Percentiles rank a stretch among this genome's conserved stretches.
Conservation (phyloP, 352 stramenopile species). For the Globisporangium irregulare region DNA sequence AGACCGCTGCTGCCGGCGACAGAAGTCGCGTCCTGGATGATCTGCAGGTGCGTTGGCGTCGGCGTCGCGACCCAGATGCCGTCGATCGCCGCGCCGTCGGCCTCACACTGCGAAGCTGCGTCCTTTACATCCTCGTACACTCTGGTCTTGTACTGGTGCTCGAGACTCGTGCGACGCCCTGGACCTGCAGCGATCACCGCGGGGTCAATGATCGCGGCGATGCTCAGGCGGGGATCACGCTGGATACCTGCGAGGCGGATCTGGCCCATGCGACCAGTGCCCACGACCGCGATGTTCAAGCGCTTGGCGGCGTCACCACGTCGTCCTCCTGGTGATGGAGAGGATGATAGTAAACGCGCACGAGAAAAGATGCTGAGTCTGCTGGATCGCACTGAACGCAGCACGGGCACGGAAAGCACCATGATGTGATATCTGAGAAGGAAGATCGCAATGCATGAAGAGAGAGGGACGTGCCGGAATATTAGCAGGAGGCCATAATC, state of each 20-base stretch:
- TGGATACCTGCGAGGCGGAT: conserved; percentile 66
- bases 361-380: not conserved
- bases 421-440: not conserved
- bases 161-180: conserved; percentile 20
- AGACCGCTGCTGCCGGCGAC: conserved; percentile 18
- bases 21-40: conserved; percentile 36
- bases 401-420: not conserved
- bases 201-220: conserved; percentile 67
- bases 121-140: conserved; percentile 39
- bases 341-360: conserved; percentile 10
- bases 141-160: conserved; percentile 40
- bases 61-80: conserved; percentile 77
- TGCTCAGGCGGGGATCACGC: conserved; percentile 41
- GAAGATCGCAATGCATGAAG: not conserved
- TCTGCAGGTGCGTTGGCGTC: conserved; percentile 59
- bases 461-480: not conserved
- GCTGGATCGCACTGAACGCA: not conserved
- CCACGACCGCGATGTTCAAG: conserved; percentile 61
- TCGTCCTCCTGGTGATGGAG: not conserved
- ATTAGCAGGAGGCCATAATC: not conserved
- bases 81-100: conserved; percentile 27
- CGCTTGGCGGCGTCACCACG: conserved; percentile 6
- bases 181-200: conserved; percentile 4
- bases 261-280: conserved; percentile 71
- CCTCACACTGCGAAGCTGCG: conserved; percentile 22